Evolutionary conservation across 768 basidiomycete species (phyloP).

Genomic region (Albatrellus ellisii): DNA sequence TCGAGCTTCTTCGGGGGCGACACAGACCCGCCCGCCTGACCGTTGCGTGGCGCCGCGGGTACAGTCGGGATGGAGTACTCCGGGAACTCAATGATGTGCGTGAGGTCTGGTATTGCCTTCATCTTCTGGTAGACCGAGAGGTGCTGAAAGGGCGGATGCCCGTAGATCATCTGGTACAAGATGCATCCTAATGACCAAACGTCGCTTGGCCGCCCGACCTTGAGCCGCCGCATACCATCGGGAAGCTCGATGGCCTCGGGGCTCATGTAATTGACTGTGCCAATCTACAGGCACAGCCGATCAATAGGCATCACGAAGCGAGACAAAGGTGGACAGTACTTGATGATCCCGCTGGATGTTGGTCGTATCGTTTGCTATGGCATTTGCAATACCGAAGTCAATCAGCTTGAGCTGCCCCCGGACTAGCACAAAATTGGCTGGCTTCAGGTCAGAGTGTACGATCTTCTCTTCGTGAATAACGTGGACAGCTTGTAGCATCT

Average conservation of each 20-base stretch:
- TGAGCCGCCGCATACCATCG: slow-evolving; percentile 78
- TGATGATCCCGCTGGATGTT: slow-evolving; percentile 96
- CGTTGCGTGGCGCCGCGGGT: slow-evolving; percentile 16
- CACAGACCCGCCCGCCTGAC: slow-evolving; percentile 18
- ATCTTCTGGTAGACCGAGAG: slow-evolving; percentile 80
- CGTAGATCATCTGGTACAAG: slow-evolving; percentile 97
- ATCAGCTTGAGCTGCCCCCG: slow-evolving; percentile 93
- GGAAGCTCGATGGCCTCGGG: slow-evolving; percentile 90
- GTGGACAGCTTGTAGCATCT: slow-evolving; percentile 99
- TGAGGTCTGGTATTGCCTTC: slow-evolving; percentile 79
- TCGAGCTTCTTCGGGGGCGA: slow-evolving; percentile 46
- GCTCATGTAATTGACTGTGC: slow-evolving; percentile 98
- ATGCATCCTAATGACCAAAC: slow-evolving; percentile 98
- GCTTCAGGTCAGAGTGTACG: slow-evolving; percentile 96
- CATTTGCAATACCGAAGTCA: slow-evolving; percentile 99
- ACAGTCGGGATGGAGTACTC: slow-evolving; percentile 44
- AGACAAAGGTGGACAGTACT: slow-evolving; percentile 27
- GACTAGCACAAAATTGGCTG: slow-evolving; percentile 96
- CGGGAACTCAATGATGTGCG: slow-evolving; percentile 73
- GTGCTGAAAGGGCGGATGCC: slow-evolving; percentile 83
- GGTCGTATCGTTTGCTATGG: slow-evolving; percentile 96
- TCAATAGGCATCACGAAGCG: not conserved
- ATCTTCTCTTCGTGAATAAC: slow-evolving; percentile 98
- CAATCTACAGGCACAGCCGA: slow-evolving; percentile 43
- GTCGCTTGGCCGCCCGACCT: slow-evolving; percentile 91